Evolutionary conservation across 2,329 filamentous ascomycete species (phyloP), one percentile per base, ranked within the genome.

Genomic region (Ceratocystis huliohia): DNA sequence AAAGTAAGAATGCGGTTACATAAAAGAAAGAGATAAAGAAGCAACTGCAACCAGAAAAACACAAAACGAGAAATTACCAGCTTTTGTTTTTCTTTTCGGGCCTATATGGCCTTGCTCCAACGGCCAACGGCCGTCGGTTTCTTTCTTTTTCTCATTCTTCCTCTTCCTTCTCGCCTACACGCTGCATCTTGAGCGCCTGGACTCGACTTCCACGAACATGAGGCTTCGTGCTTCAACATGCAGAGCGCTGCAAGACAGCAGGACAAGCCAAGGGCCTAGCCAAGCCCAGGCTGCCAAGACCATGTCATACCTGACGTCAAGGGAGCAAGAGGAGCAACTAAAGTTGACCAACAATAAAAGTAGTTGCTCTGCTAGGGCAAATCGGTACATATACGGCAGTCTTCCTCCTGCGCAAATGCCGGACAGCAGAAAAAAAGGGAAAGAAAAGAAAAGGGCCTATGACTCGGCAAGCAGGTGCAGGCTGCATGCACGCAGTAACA

Each of bases 31-130:
- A 57, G 10, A 6, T 3, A 59, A 33, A 33, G 56, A 59, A 20
- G 56, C 28, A 59, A 59, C 56, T 59, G 56, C 56, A 59, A 59
- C 56, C 10, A n/a, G 28, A 28, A 25, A 37, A n/a, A 6, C 8
- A 10, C 22, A 33, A 22, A 57, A 22, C 17, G 50, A 56, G 50
- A 56, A 59, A 33, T 20, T 59, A n/a, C 56, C 13, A n/a, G 28
- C 15, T 22, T 33, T 59, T 30, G 15, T 7, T 57, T 30, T 59
- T 59, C 56, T 59, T 59, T 59, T 59, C 56, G 56, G 56, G 56
- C 56, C 56, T 53, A 25, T 53, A 30, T 37, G 13, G 33, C 25
- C 22, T 59, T 15, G 15, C 28, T 59, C 56, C 28, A 59, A 59
- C 46, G 7, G 20, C 20, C 13, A 15, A 59, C 46, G 7, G 20